Evolutionary conservation across 1,139 yeast species (phyloP), one percentile per base, ranked within the genome.

Genomic region (Pichia sp.): DNA sequence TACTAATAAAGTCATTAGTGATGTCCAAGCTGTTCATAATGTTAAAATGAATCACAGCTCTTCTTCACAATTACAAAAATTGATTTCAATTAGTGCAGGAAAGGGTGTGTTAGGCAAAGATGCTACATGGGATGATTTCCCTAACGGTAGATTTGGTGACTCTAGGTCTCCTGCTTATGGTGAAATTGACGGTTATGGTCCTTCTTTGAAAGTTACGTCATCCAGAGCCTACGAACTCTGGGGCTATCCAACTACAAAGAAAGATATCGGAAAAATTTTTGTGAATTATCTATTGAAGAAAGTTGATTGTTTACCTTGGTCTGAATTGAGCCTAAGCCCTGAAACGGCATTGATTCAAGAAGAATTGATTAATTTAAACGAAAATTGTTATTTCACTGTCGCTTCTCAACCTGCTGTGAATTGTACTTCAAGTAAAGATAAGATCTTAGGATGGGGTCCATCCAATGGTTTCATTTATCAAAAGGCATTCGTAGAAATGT

Each of bases 71-170:
- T 73, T 78, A 50, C 76, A 78, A 53, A 76, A 76, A 2, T 72
- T 85, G 43, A 69, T 85, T 37, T 87, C 90, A 7, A 87, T 87
- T 34, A 83, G 94, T 45, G 75, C 84, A 26, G 96, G 96, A 41
- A 82, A 84, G 53, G 96, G 96, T 37, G 78, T 85, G 2, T 62
- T 87, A 37, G 96, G 96, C 26, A 80, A 90, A 54, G 95, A 87
- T 63, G 97, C 96, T 9, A 87, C 94, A 3, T 92, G 98, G 98
- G 98, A 92, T 69, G 98, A 92, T 59, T 92, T 87, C 64, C 95
- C 97, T 20, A 92, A 92, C 61, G 98, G 98, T 58, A 78, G 98
- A 67, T 92, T 89, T 64, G 97, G 98, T 65, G 97, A 94, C 65
- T 87, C 97, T 0, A 74, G 95, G 55, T 89, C 97, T 30, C 98